A percentile compares a stretch with the other conserved stretches of the same genome.
Evolutionary conservation across 768 basidiomycete species (phyloP).

Genomic region (Suillus spraguei): DNA sequence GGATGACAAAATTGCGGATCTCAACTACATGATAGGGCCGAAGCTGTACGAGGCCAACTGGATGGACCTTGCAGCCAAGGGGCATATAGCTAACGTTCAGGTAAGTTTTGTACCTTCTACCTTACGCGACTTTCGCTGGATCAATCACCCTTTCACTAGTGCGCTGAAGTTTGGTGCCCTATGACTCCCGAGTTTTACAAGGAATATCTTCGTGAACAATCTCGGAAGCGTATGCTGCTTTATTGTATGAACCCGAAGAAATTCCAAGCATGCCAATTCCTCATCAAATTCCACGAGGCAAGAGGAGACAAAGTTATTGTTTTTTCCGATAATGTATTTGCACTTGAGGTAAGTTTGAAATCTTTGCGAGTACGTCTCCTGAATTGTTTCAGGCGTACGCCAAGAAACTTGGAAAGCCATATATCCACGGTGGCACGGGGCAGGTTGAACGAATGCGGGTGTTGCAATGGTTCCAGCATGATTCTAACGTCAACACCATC

Average conservation of each 20-base stretch:
- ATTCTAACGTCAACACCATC: conserved; percentile 95
- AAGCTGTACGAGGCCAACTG: conserved; percentile 99
- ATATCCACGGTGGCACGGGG: conserved; percentile 94
- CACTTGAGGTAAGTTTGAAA: conserved; percentile 70
- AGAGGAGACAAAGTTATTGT: conserved; percentile 99
- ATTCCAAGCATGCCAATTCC: conserved; percentile 98
- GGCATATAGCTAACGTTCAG: conserved; percentile 99
- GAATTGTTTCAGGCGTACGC: conserved; percentile 75
- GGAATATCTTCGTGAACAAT: conserved; percentile 92
- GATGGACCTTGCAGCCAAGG: conserved; percentile 99
- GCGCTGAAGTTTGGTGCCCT: conserved; percentile 99
- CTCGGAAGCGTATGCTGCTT: conserved; percentile 91
- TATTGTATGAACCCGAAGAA: conserved; percentile 99
- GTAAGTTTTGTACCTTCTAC: conserved; percentile 43
- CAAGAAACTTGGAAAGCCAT: conserved; percentile 88
- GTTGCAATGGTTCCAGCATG: conserved; percentile 93
- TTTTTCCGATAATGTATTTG: conserved; percentile 98
- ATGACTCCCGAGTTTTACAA: conserved; percentile 99
- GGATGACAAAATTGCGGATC: conserved; percentile 97
- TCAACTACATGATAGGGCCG: conserved; percentile 99
- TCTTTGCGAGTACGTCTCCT: conserved; percentile 9
- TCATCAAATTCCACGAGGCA: conserved; percentile 97
- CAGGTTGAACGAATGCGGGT: conserved; percentile 97
- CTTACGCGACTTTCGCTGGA: not conserved
- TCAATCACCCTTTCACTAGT: conserved; percentile 48